Evolutionary conservation across 495 filamentous ascomycete species (phyloP).

Genomic region (Bryoglossum gracile): DNA sequence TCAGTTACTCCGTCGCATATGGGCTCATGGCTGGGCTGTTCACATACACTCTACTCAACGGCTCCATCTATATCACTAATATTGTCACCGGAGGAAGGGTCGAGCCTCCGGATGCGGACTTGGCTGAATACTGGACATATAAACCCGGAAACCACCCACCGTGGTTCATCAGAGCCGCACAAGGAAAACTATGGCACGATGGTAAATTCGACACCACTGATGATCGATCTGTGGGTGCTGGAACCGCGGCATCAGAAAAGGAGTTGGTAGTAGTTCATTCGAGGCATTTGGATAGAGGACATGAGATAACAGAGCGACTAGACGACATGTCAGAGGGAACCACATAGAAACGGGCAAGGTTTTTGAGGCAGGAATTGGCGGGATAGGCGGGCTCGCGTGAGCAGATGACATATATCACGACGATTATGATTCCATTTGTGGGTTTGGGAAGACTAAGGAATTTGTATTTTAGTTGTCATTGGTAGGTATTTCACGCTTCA

Average conservation of each 20-base stretch:
- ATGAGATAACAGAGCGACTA: too few relatives aligned
- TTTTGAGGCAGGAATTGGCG: too few relatives aligned
- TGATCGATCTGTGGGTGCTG: not conserved
- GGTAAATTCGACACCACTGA: not conserved
- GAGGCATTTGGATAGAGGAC: too few relatives aligned
- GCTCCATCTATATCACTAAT: constrained; percentile 51
- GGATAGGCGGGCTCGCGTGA: too few relatives aligned
- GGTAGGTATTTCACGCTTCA: too few relatives aligned
- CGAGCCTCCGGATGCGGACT: constrained; percentile 61
- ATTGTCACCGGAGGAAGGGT: constrained; percentile 51
- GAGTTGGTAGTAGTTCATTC: too few relatives aligned
- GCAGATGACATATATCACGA: too few relatives aligned
- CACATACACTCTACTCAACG: constrained; percentile 63
- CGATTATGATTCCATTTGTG: too few relatives aligned
- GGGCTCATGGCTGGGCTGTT: constrained; percentile 73
- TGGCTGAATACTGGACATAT: constrained; percentile 72
- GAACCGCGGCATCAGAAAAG: constrained; percentile 1
- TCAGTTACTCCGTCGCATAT: constrained; percentile 75
- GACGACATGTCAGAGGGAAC: too few relatives aligned
- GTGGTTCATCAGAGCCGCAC: constrained; percentile 20
- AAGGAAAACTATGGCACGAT: constrained; percentile 14
- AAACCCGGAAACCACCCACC: constrained; percentile 29
- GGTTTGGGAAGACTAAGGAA: too few relatives aligned
- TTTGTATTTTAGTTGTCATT: too few relatives aligned
- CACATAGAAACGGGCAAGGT: too few relatives aligned